These are phyloP conservation scores for Oryza glumipatula DNA, from an alignment of 176 grass and related monocot genomes.

Conservation along the genomic window DNA sequence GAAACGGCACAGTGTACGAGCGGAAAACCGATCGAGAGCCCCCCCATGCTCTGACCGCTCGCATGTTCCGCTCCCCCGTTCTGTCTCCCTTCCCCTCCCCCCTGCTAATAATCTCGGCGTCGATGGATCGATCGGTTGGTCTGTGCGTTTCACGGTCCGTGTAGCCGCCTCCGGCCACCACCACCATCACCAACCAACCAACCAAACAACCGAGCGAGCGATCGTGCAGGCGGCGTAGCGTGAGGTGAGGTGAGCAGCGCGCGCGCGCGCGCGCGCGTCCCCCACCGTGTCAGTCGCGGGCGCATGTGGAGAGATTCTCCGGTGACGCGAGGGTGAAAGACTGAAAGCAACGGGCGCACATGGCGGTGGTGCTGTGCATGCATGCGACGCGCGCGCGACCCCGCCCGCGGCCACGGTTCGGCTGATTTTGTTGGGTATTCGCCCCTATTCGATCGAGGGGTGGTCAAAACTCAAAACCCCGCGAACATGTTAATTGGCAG, in stretches of 20 bases:
- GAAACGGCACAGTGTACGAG: not conserved
- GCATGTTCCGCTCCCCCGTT: slow-evolving; percentile 14
- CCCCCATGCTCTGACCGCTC: not conserved
- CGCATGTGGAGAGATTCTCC: slow-evolving; percentile 47
- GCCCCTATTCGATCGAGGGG: too few species aligned
- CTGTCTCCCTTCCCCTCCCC: not conserved
- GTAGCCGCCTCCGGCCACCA: not conserved
- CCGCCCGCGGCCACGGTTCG: too few species aligned
- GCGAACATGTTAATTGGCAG: slow-evolving; percentile 39
- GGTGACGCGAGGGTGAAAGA: not conserved
- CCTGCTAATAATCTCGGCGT: not conserved
- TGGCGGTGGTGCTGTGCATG: slow-evolving; percentile 5
- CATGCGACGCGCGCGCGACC: too few species aligned
- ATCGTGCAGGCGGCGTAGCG: not conserved
- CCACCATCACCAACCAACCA: not conserved
- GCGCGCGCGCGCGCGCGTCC: not conserved
- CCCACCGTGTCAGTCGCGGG: not conserved
- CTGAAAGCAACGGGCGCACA: slow-evolving; percentile 27
- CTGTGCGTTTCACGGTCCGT: slow-evolving; percentile 9
- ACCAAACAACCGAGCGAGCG: not conserved
- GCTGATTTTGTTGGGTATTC: too few species aligned
- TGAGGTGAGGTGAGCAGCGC: not conserved
- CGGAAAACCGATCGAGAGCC: not conserved
- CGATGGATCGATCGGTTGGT: not conserved
- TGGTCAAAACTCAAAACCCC: slow-evolving; percentile 27